Base-by-base conservation (phyloP, 2,329 filamentous ascomycete genomes). In the Ambrosiella cleistominuta region DNA sequence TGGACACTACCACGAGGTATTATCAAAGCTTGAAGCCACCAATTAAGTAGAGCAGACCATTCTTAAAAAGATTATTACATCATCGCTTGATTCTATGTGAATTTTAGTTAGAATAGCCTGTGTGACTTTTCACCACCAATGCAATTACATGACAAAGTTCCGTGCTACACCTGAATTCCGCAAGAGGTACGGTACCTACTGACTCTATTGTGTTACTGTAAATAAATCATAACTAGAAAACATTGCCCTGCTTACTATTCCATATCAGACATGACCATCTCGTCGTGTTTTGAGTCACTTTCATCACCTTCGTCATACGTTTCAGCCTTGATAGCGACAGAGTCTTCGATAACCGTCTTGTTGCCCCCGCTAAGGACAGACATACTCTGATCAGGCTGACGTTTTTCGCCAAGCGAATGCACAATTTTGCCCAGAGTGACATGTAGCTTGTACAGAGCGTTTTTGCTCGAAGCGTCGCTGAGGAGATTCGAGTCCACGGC, bases 381-480 rank as follows among this genome's bases (percentile, higher is more conserved):
- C 12, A 69, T 68, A 57, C 72, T 74, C 37, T 74, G 70, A 63
- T 74, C 76, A 7, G 68, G 71, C 27, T 71, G 69, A n/a, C 69
- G 64, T 49, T 38, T 63, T 65, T 75, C 76, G 58, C 76, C 75
- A 2, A 83, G 72, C 38, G 68, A 68, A 64, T 83, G 83, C 62
- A 84, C 80, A 57, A 85, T 83, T 70, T 85, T 85, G 63, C 81
- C 81, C 0, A 86, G 69, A 60, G 73, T 76, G 62, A 85, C 77
- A 64, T 86, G 82, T 56, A 85, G 77, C 68, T 85, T 85, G 71
- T 80, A 83, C 12, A 85, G 70, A 0, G 81, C 76, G 62, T 85
- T 85, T 54, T 79, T 75, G 63, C 76, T 78, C 19, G 76, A 79
- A 12, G 77, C 79, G 68, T 81, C 85, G 17, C 74, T 74, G 58